Conservation (phyloP, 257 asterid species). For the Solanum stenotomum region DNA sequence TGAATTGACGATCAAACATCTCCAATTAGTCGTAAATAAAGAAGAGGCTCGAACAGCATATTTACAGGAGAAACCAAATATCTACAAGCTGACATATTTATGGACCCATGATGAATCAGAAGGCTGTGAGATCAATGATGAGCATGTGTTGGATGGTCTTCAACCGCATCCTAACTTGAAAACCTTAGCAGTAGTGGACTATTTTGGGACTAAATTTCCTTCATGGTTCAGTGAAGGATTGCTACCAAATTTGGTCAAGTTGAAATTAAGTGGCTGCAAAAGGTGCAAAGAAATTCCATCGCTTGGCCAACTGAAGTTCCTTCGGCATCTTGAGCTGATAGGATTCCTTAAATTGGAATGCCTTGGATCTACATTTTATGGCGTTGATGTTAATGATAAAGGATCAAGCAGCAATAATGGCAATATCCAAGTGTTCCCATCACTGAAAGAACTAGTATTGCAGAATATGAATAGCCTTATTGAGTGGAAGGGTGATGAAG, state of each 20-base stretch:
- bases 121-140: background rate
- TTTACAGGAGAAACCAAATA: background rate
- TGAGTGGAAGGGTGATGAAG: background rate
- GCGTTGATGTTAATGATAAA: background rate
- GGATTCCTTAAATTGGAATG: background rate
- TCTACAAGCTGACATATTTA: background rate
- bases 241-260: background rate
- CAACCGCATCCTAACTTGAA: slow-evolving; percentile 11
- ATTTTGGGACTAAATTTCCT: slow-evolving; percentile 1
- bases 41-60: background rate
- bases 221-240: slow-evolving; percentile 5
- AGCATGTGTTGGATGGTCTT: slow-evolving; percentile 14
- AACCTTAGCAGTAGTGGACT: background rate
- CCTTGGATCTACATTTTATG: background rate
- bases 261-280: background rate
- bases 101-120: background rate
- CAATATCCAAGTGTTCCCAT: background rate
- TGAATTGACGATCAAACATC: background rate
- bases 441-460: background rate
- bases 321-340: background rate
- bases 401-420: background rate
- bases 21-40: background rate
- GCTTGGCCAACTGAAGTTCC: background rate
- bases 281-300: slow-evolving; percentile 16
- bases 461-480: background rate